Evolutionary conservation across 1,284 basidiomycete genomes (phyloP).

Genomic region (Fomitopsis pinicola): DNA sequence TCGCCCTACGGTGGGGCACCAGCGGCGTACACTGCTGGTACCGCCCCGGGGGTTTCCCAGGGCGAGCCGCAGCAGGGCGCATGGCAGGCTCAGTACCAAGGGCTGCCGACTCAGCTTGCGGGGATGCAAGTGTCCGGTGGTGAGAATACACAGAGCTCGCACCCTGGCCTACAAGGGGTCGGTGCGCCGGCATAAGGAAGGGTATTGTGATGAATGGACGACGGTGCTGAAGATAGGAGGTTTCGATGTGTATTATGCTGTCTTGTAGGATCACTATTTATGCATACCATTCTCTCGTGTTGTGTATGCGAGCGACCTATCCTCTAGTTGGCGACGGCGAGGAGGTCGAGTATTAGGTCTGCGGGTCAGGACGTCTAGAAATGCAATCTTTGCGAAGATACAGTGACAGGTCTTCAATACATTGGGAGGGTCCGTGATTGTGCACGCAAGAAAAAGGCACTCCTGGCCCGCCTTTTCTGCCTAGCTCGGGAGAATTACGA

Average conservation of each 20-base stretch:
- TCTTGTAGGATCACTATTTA: background rate
- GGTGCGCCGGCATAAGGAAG: constrained; percentile 20
- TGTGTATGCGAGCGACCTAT: background rate
- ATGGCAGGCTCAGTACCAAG: constrained; percentile 22
- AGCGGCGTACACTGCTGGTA: constrained; percentile 6
- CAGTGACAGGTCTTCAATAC: no score
- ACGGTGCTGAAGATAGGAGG: background rate
- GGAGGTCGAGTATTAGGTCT: no score
- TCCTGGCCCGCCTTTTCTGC: background rate
- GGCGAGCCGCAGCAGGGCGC: constrained; percentile 13
- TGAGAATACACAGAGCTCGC: constrained; percentile 15
- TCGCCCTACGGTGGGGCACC: constrained; percentile 19
- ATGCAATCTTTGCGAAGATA: no score
- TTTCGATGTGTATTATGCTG: background rate
- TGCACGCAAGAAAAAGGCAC: no score
- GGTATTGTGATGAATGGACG: background rate
- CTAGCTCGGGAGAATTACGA: constrained; percentile 23
- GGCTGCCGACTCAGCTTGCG: constrained; percentile 27
- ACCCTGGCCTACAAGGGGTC: constrained; percentile 20
- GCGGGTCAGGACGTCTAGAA: no score
- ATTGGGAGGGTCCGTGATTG: background rate
- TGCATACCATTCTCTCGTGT: background rate
- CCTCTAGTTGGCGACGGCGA: no score
- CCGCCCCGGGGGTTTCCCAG: constrained; percentile 5
- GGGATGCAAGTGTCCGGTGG: constrained; percentile 29